A percentile compares a stretch with the other conserved stretches of the same genome.
phyloP scores from a whole-genome alignment of 2,329 filamentous ascomycete species.

The Penicillium hordei region DNA sequence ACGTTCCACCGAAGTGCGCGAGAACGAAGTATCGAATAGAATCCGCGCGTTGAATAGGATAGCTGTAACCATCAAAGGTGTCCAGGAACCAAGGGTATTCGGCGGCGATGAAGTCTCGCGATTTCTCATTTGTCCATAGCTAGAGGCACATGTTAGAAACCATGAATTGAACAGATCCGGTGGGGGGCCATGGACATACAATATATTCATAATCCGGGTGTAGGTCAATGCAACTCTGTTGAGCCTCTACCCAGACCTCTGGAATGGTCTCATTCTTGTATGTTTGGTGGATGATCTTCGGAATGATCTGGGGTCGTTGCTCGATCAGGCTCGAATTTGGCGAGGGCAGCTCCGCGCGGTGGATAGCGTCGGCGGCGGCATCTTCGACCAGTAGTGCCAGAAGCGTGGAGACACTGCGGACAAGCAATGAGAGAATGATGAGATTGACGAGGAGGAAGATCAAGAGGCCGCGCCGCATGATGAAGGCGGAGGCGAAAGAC shows the following conservation, averaged over 20 bases:
- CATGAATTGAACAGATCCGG: background rate
- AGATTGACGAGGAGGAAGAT: constrained; percentile 67
- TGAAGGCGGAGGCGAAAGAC: constrained; percentile 26
- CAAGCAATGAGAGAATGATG: constrained; percentile 61
- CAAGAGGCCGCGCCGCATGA: constrained; percentile 60
- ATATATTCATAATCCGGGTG: constrained; percentile 74
- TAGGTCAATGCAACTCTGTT: constrained; percentile 64
- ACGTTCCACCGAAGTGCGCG: constrained; percentile 74
- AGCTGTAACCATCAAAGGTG: constrained; percentile 71
- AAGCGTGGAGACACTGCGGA: constrained; percentile 69
- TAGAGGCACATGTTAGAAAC: constrained; percentile 38
- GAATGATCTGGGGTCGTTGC: constrained; percentile 61
- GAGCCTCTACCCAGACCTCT: constrained; percentile 62
- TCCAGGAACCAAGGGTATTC: constrained; percentile 77
- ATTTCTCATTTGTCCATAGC: constrained; percentile 73
- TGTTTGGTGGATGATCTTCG: constrained; percentile 76
- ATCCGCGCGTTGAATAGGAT: constrained; percentile 75
- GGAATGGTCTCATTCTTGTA: constrained; percentile 71
- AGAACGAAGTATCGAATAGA: constrained; percentile 78
- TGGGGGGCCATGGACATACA: constrained; percentile 43
- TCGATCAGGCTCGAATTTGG: constrained; percentile 62
- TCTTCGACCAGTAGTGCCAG: constrained; percentile 68
- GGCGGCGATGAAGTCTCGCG: constrained; percentile 67
- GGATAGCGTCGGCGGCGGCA: constrained; percentile 66
- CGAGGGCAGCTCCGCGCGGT: constrained; percentile 63